phyloP scores from a whole-genome alignment of 1,284 basidiomycete genomes.

The Cystobasidium pallidum region DNA sequence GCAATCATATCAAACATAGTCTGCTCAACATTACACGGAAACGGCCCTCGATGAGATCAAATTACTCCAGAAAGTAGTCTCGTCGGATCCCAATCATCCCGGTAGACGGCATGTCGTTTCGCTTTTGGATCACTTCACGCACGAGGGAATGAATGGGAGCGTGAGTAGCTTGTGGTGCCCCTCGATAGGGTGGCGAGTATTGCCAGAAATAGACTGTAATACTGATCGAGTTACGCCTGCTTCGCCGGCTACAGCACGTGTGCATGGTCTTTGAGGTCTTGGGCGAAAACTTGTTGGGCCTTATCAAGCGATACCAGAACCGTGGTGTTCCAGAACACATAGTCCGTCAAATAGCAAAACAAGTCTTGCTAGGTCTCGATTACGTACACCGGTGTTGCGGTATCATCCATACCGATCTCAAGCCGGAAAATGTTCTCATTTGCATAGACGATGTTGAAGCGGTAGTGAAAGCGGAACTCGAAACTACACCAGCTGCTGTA shows the following conservation, averaged over 20 bases:
- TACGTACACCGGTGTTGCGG: conserved; percentile 97
- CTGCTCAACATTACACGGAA: conserved; percentile 93
- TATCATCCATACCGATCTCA: conserved; percentile 68
- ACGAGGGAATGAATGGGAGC: conserved; percentile 92
- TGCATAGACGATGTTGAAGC: conserved; percentile 96
- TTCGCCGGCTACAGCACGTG: conserved; percentile 65
- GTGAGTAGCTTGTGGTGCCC: conserved; percentile 29
- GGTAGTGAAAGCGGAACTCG: conserved; percentile 85
- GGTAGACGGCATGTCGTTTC: conserved; percentile 86
- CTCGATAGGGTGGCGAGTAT: no score
- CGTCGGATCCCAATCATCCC: conserved; percentile 72
- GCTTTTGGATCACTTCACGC: conserved; percentile 94
- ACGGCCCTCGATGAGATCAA: conserved; percentile 99
- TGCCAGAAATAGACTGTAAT: no score
- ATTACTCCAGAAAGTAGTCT: conserved; percentile 90
- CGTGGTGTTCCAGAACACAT: conserved; percentile 92
- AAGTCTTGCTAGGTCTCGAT: conserved; percentile 90
- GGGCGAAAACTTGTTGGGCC: conserved; percentile 94
- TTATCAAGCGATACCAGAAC: conserved; percentile 93
- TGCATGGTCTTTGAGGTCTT: conserved; percentile 99
- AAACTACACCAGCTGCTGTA: conserved; percentile 63
- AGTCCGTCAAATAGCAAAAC: conserved; percentile 96
- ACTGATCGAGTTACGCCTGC: conserved; percentile 1
- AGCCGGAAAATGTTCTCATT: conserved; percentile 97
- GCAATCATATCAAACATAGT: no score